Evolutionary conservation across 495 filamentous ascomycete species (phyloP), one percentile per base, ranked within the genome.

Genomic region (Trichoderma orchidacearum): DNA sequence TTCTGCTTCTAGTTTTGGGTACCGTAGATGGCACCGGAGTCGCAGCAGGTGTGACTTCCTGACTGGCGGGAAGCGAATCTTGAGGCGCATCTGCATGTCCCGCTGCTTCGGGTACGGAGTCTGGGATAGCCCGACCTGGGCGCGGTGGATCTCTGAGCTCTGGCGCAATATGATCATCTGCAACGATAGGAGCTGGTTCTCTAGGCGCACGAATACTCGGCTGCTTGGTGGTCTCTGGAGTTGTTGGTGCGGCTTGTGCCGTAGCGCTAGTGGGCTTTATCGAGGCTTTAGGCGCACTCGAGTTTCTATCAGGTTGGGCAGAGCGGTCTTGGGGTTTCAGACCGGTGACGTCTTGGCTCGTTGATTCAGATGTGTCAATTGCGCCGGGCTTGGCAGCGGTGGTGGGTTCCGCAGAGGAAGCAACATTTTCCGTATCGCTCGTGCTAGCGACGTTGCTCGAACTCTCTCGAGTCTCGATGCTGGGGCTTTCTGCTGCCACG

Each of bases 41-140:
- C 11, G 45, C 18, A 25, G 45, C 45, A 11, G n/a, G n/a, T 13
- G 34, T 51, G 5, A 28, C 58, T 51, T 61, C 62, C 50, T 62
- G 31, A 27, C 55, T 57, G 27, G 60, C 48, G 3, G 60, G 29
- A 21, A 17, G 36, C 21, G 36, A 41, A 18, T 3, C n/a, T 41
- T 41, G 15, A 8, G 36, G 21, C 21, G n/a, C n/a, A 41, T 41
- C 15, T 18, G 36, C 8, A 17, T n/a, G 6, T 41, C 6, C n/a
- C n/a, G 41, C 7, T 27, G 41, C 15, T 23, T 48, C 41, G 41
- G 41, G 41, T 11, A 13, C 21, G 27, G 9, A 25, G 21, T 48
- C 41, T 13, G 23, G 41, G 41, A 27, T 48, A 25, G 23, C 21
- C 27, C 12, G 41, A 8, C 21, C 2, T 12, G 41, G 21, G 11